Base-by-base conservation (phyloP, 192 early-diverging fungal genomes). In the Gryganskiella cystojenkinii region DNA sequence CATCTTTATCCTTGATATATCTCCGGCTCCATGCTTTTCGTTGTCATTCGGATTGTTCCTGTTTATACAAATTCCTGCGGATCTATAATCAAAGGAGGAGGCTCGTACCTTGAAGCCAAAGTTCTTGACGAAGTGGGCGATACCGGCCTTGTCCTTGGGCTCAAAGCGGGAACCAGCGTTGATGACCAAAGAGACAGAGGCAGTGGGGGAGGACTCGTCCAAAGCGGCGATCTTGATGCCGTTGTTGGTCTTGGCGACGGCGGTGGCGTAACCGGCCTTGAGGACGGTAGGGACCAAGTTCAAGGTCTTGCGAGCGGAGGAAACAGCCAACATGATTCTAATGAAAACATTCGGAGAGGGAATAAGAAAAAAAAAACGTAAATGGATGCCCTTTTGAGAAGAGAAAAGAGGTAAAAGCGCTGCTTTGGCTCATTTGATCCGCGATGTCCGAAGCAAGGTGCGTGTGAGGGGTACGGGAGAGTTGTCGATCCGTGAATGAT, bases 81-180 rank as follows among this genome's bases (percentile, higher is more conserved):
- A n/a, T n/a, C n/a, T n/a, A n/a, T n/a, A n/a, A n/a, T n/a, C n/a
- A n/a, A 22, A 33, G 4, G 28, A 19, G n/a, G 34, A 22, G 5
- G 56, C 14, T 17, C 79, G 64, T 85, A 93, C 93, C 89, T 92
- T 92, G 86, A 98, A 92, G 22, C 94, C 89, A 70, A 90, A 93
- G 72, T 89, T 92, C 90, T 98, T 96, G 66, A 94, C 87, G 67
- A 90, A 93, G 85, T 97, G 95, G 33, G 98, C 93, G 7, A 90
- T 92, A 61, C 96, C 96, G 10, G 91, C 84, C 61, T 86, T 88
- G 54, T 86, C 84, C 13, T 81, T 65, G n/a, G 86, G 82, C 83
- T 99, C 98, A 81, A 86, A 87, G 43, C 96, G 88, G 52, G 93
- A 84, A 44, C 98, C 98, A 37, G 92, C 95, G 61, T 93, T 93